A percentile compares a stretch with the other conserved stretches of the same genome.
These are phyloP conservation scores for Musa balbisiana DNA, from an alignment of 202 grass and related monocot genomes.

Conservation along the genomic window DNA sequence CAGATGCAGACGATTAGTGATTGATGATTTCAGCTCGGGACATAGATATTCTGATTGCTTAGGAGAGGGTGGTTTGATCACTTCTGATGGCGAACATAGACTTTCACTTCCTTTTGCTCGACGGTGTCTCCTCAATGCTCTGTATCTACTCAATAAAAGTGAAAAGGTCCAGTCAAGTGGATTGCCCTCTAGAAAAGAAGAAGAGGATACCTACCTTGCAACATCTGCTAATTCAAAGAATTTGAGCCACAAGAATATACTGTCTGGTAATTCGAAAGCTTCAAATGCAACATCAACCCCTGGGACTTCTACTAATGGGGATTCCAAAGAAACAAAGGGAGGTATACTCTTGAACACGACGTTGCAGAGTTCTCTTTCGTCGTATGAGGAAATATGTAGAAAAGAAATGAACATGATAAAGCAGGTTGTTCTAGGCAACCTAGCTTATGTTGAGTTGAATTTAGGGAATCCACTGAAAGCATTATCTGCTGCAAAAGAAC, in stretches of 20 bases:
- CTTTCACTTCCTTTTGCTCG: constrained; percentile 67
- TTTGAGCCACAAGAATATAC: constrained; percentile 40
- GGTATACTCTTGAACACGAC: constrained; percentile 45
- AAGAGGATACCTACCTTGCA: constrained; percentile 35
- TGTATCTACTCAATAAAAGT: constrained; percentile 44
- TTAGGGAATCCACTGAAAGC: constrained; percentile 76
- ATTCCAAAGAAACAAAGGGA: constrained; percentile 42
- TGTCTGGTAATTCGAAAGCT: constrained; percentile 36
- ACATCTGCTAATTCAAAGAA: constrained; percentile 33
- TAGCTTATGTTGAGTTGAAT: constrained; percentile 73
- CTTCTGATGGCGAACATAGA: constrained; percentile 17
- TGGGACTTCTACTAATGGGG: constrained; percentile 40
- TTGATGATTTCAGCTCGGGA: constrained; percentile 35
- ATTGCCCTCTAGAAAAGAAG: constrained; percentile 22
- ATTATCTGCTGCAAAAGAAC: constrained; percentile 50
- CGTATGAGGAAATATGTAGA: constrained; percentile 60
- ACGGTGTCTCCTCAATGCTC: constrained; percentile 76
- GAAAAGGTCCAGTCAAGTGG: constrained; percentile 18
- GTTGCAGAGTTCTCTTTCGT: constrained; percentile 60
- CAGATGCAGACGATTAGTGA: constrained; percentile 41
- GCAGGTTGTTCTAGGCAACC: constrained; percentile 60
- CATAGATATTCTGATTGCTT: constrained; percentile 33
- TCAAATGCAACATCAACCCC: constrained; percentile 17
- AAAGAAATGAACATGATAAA: constrained; percentile 72
- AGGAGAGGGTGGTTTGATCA: constrained; percentile 9